Evolutionary conservation across 1,284 basidiomycete genomes (phyloP), one percentile per base, ranked within the genome.

Genomic region (Ceratobasidium sp.): DNA sequence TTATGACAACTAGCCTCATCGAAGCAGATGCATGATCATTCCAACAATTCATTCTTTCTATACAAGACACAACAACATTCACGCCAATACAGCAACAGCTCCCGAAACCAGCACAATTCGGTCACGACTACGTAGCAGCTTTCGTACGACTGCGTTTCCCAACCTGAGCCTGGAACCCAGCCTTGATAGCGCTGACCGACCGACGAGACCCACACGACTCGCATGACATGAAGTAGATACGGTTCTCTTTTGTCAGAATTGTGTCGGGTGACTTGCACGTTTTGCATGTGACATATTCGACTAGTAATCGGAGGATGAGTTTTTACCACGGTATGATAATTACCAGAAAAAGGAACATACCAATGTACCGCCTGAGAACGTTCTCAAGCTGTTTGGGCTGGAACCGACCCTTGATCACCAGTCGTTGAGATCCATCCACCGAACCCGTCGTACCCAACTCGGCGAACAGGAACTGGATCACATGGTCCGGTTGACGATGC

Each of bases 241-340:
- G 95, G 87, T 99, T 98, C 87, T 99, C 97, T 87, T 99, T 99
- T 67, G 94, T 94, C 66, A 99, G 91, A 26, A 97, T 90, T 5
- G 97, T 99, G 85, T 99, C 97, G 71, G 96, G 96, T 3, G 97
- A 98, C 88, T 98, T 99, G 91, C 97, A 99, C 55, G 97, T 99
- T 88, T 98, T 98, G 92, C 97, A 99, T 58, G 97, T 98, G 78
- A 99, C 98, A 87, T 99, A 99, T 88, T 99, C 97, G 82, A 97
- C 97, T 97, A 80, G 40, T 78, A 60, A 53, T 56, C 42, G 40
- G 26, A 9, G 49, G 26, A 26, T 3, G 58, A 78, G 1, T 64
- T 33, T 33, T 33, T 33, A 33, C 33, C 33, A 33, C 33, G 33
- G 33, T 33, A 33, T 33, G 1, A 6, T 26, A 26, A 33, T 18